Conservation (phyloP, 495 filamentous ascomycete genomes). For the Cenococcum geophilum region DNA sequence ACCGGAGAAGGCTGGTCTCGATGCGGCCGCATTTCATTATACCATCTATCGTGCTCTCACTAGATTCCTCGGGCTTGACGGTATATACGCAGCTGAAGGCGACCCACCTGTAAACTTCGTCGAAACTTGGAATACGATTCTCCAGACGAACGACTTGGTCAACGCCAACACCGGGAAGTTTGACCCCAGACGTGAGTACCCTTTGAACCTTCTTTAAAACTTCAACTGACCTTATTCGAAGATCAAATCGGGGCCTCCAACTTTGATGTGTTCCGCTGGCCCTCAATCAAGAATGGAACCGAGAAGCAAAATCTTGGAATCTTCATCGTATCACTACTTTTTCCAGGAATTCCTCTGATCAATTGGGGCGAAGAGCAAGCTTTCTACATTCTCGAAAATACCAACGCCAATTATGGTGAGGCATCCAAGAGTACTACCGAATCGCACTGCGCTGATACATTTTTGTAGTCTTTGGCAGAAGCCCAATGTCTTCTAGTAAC, state of each 20-base stretch:
- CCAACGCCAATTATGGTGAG: no score
- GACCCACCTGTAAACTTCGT: slow-evolving; percentile 46
- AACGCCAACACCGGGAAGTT: slow-evolving; percentile 61
- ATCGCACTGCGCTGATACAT: no score
- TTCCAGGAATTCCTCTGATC: slow-evolving; percentile 62
- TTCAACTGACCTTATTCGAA: no score
- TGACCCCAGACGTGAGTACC: slow-evolving; percentile 67
- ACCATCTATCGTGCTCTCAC: slow-evolving; percentile 61
- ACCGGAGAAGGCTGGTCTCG: slow-evolving; percentile 51
- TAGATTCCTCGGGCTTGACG: slow-evolving; percentile 60
- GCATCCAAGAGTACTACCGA: no score
- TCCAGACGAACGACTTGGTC: slow-evolving; percentile 57
- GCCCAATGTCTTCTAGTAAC: no score
- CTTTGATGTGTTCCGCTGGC: slow-evolving; percentile 73
- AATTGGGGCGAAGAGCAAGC: slow-evolving; percentile 68
- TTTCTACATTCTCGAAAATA: slow-evolving; percentile 61
- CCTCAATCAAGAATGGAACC: slow-evolving; percentile 55
- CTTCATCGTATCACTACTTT: slow-evolving; percentile 59
- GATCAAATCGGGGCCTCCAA: slow-evolving; percentile 62
- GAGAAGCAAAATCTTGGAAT: slow-evolving; percentile 55
- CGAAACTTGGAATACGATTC: slow-evolving; percentile 56
- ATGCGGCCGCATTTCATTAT: slow-evolving; percentile 67
- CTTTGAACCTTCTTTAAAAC: no score
- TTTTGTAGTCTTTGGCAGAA: no score
- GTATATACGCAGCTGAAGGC: slow-evolving; percentile 47